Evolutionary conservation across 495 filamentous ascomycete species (phyloP).

Genomic region (Penicillium tannophilum): DNA sequence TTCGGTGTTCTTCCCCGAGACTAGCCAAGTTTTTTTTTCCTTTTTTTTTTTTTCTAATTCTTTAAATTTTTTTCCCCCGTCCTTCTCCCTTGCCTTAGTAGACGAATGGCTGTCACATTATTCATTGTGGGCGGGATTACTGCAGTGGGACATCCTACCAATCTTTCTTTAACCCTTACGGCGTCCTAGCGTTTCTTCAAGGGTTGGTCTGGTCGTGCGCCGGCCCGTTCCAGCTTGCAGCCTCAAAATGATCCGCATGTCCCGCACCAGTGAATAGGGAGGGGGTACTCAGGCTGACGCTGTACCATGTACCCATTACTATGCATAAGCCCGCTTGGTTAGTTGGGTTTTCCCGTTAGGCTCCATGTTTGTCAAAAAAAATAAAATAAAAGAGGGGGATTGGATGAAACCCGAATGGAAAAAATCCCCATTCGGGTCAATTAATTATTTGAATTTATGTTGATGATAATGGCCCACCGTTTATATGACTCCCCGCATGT

Average conservation of each 20-base stretch:
- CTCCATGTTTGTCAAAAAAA: slow-evolving; percentile 37
- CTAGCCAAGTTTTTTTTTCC: slow-evolving; percentile 1
- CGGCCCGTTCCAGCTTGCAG: slow-evolving; percentile 57
- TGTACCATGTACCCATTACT: slow-evolving; percentile 37
- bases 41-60: background rate
- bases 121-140: background rate
- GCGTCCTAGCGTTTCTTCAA: slow-evolving; percentile 44
- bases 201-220: slow-evolving; percentile 47
- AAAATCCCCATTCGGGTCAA: background rate
- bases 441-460: slow-evolving; percentile 6
- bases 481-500: slow-evolving; percentile 49
- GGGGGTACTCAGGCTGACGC: slow-evolving; percentile 42
- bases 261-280: slow-evolving; percentile 34
- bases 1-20: slow-evolving; percentile 5
- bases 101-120: background rate
- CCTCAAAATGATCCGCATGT: slow-evolving; percentile 54
- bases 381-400: slow-evolving; percentile 4
- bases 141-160: background rate
- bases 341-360: slow-evolving; percentile 43
- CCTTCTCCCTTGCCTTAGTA: slow-evolving; percentile 6
- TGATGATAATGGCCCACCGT: slow-evolving; percentile 39
- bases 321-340: slow-evolving; percentile 44
- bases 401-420: slow-evolving; percentile 6
- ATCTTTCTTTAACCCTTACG: slow-evolving; percentile 19
- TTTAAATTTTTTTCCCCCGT: background rate